phyloP scores from a whole-genome alignment of 2,329 filamentous ascomycete species.

The Blumeria hordei region DNA sequence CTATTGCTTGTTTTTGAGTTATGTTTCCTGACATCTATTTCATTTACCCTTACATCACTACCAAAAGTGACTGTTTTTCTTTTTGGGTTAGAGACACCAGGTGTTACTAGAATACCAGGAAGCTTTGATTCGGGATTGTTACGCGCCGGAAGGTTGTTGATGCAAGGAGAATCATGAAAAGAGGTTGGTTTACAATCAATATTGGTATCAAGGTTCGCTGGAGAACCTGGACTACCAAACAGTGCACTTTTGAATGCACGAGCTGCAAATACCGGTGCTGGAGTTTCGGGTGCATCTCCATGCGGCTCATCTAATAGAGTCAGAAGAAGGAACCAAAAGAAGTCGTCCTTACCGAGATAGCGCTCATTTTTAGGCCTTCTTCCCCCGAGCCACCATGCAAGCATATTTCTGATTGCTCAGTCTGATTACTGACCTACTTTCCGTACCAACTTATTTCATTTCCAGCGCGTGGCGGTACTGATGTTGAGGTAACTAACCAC shows the following conservation, averaged over 20 bases:
- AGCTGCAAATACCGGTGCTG: slow-evolving; percentile 40
- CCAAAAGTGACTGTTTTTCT: slow-evolving; percentile 43
- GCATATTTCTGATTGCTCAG: slow-evolving; percentile 6
- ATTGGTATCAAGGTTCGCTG: slow-evolving; percentile 15
- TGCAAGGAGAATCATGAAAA: too few species aligned
- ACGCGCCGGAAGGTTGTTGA: slow-evolving; percentile 1
- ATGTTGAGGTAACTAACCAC: too few species aligned
- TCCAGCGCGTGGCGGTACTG: too few species aligned
- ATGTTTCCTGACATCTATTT: slow-evolving; percentile 4
- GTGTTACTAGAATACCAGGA: slow-evolving; percentile 35
- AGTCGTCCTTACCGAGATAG: slow-evolving; percentile 8
- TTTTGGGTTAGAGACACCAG: slow-evolving; percentile 33
- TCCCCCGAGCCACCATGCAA: slow-evolving; percentile 15
- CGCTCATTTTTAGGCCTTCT: slow-evolving; percentile 7
- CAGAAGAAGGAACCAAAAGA: background rate
- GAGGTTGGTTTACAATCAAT: slow-evolving; percentile 7
- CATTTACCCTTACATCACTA: slow-evolving; percentile 22
- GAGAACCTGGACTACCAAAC: slow-evolving; percentile 30
- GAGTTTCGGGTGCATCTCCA: slow-evolving; percentile 34
- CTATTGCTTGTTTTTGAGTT: slow-evolving; percentile 4
- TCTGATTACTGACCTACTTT: too few species aligned
- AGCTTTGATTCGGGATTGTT: slow-evolving; percentile 13
- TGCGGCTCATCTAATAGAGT: slow-evolving; percentile 3
- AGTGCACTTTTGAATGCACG: slow-evolving; percentile 38
- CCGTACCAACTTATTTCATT: too few species aligned